A percentile compares a stretch with the other conserved stretches of the same genome.
Evolutionary conservation across 805 yeast genomes (phyloP).

Genomic region (Sugiyamaella lignohabitans): DNA sequence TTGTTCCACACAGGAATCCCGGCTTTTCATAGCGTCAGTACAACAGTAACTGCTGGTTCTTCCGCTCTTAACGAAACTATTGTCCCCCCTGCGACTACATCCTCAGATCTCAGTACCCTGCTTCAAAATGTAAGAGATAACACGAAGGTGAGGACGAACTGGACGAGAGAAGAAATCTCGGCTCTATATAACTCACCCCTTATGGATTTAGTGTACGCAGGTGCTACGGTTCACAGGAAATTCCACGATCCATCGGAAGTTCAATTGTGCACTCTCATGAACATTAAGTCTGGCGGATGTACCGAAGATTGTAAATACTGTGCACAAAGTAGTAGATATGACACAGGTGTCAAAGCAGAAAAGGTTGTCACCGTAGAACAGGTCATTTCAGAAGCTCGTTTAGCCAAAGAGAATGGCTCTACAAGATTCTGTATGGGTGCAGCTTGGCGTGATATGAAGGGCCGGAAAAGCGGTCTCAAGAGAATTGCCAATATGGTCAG

Average conservation of each 20-base stretch:
- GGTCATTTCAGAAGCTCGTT: slow-evolving; percentile 57
- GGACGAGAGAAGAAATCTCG: slow-evolving; percentile 57
- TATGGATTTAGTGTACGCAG: slow-evolving; percentile 50
- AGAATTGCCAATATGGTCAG: slow-evolving; percentile 60
- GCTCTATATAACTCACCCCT: slow-evolving; percentile 62
- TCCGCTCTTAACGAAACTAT: too few species aligned
- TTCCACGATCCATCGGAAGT: slow-evolving; percentile 64
- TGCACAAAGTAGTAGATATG: slow-evolving; percentile 64
- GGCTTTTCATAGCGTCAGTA: too few species aligned
- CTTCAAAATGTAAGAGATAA: background rate
- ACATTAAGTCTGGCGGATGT: slow-evolving; percentile 76
- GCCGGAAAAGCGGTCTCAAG: slow-evolving; percentile 61
- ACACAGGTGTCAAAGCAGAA: slow-evolving; percentile 67
- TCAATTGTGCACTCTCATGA: slow-evolving; percentile 68
- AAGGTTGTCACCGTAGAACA: slow-evolving; percentile 53
- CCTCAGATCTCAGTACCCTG: background rate
- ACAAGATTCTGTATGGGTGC: slow-evolving; percentile 83
- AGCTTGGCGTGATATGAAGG: slow-evolving; percentile 82
- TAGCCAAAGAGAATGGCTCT: slow-evolving; percentile 63
- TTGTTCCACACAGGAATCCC: too few species aligned
- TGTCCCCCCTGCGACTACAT: background rate
- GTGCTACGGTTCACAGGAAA: slow-evolving; percentile 60
- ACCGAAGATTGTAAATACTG: slow-evolving; percentile 78
- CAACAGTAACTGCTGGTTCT: too few species aligned
- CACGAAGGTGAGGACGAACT: slow-evolving; percentile 25